Percentiles rank a stretch among this genome's conserved stretches.
Conservation (phyloP, 306 rosid species). For the Cucurbita maxima region DNA sequence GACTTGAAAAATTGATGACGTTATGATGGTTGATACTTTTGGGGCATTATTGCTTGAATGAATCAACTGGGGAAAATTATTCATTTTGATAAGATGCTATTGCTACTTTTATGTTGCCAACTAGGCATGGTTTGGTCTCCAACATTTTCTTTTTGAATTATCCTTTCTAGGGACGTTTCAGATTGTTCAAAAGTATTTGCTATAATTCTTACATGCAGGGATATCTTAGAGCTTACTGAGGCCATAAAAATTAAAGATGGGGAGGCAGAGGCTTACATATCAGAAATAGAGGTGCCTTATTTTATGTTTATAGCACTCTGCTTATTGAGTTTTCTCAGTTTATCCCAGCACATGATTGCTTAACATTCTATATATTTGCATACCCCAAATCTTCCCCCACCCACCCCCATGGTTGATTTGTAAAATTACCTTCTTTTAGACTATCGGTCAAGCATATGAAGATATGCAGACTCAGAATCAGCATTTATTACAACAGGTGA, state of each 20-base stretch:
- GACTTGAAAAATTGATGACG: not conserved
- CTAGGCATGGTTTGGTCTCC: not conserved
- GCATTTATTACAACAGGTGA: slow-evolving; percentile 71
- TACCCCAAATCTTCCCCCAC: not conserved
- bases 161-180: not conserved
- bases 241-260: slow-evolving; percentile 70
- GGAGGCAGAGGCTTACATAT: slow-evolving; percentile 80
- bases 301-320: not conserved
- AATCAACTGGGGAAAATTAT: not conserved
- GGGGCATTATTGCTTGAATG: not conserved
- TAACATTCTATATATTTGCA: not conserved
- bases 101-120: not conserved
- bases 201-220: slow-evolving; percentile 32
- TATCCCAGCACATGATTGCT: not conserved
- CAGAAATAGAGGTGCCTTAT: slow-evolving; percentile 78
- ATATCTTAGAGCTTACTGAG: slow-evolving; percentile 61
- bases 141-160: not conserved
- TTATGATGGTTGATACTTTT: not conserved
- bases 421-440: slow-evolving; percentile 30
- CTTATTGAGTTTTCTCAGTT: not conserved
- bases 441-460: slow-evolving; percentile 97
- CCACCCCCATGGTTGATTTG: not conserved
- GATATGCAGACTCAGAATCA: slow-evolving; percentile 98
- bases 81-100: not conserved
- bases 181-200: not conserved